Conservation (phyloP, 139 green algal genomes). For the Pleodorina starrii region DNA sequence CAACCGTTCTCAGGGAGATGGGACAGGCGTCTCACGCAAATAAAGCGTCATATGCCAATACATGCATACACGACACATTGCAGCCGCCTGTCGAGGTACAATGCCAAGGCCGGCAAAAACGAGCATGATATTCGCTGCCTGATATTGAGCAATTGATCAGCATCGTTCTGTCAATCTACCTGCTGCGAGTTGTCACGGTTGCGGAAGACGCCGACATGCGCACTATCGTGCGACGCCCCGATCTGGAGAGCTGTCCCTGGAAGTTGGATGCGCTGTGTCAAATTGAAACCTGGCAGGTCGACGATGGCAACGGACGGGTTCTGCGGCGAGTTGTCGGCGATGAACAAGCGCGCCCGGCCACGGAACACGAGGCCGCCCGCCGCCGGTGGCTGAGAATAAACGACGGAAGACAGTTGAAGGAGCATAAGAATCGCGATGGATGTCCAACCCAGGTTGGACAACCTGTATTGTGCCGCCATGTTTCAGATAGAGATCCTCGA, state of each 20-base stretch:
- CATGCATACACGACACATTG: background rate
- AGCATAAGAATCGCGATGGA: background rate
- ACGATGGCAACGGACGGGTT: background rate
- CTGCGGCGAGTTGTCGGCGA: background rate
- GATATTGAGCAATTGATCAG: background rate
- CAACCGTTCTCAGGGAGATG: background rate
- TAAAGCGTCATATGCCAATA: background rate
- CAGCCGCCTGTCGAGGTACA: background rate
- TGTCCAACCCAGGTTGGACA: too few species aligned
- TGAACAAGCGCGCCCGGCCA: conserved; percentile 2
- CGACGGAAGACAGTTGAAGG: background rate
- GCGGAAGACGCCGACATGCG: conserved; percentile 10
- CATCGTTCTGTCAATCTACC: background rate
- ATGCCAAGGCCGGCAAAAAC: background rate
- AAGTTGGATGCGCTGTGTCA: background rate
- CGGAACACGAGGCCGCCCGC: background rate
- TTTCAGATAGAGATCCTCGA: background rate
- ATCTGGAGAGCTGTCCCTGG: conserved; percentile 9
- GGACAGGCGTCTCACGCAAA: background rate
- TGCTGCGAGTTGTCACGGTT: conserved; percentile 24
- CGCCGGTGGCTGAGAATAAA: background rate
- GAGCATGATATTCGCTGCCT: background rate
- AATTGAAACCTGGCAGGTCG: background rate
- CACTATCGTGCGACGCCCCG: background rate
- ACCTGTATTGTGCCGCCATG: too few species aligned